A percentile compares a stretch with the other conserved stretches of the same genome.
Evolutionary conservation across 306 rosid species (phyloP).

Genomic region (Alnus glutinosa): DNA sequence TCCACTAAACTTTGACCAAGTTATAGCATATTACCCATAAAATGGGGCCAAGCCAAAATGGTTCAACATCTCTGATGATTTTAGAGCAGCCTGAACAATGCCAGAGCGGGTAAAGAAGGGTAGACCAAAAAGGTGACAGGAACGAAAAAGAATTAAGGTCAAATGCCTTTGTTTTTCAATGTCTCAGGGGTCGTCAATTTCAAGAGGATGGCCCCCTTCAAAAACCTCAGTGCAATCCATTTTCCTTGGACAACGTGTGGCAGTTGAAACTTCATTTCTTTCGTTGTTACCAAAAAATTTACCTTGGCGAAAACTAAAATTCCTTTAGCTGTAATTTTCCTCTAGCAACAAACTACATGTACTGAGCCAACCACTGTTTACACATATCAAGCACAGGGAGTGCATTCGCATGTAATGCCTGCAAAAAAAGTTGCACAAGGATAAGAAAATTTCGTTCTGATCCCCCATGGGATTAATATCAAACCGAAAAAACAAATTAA

Average conservation of each 20-base stretch:
- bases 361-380: conserved; percentile 98
- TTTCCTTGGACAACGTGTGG: not conserved
- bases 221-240: not conserved
- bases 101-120: conserved; percentile 25
- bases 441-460: conserved; percentile 20
- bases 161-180: not conserved
- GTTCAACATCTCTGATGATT: not conserved
- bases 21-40: conserved; percentile 11
- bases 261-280: conserved; percentile 19
- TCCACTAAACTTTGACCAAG: conserved; percentile 23
- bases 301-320: conserved; percentile 22
- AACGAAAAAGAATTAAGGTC: conserved; percentile 12
- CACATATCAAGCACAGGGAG: conserved; percentile 99
- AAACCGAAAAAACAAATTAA: not conserved
- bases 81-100: conserved; percentile 7
- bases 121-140: conserved; percentile 25
- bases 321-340: conserved; percentile 5
- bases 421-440: conserved; percentile 40
- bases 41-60: conserved; percentile 9
- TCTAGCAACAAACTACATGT: conserved; percentile 57
- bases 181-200: conserved; percentile 4
- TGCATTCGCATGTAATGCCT: conserved; percentile 96
- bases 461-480: not conserved
- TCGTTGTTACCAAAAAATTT: conserved; percentile 14
- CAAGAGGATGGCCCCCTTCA: not conserved